Evolutionary conservation across 495 filamentous ascomycete species (phyloP).

Genomic region (Cenococcum geophilum): DNA sequence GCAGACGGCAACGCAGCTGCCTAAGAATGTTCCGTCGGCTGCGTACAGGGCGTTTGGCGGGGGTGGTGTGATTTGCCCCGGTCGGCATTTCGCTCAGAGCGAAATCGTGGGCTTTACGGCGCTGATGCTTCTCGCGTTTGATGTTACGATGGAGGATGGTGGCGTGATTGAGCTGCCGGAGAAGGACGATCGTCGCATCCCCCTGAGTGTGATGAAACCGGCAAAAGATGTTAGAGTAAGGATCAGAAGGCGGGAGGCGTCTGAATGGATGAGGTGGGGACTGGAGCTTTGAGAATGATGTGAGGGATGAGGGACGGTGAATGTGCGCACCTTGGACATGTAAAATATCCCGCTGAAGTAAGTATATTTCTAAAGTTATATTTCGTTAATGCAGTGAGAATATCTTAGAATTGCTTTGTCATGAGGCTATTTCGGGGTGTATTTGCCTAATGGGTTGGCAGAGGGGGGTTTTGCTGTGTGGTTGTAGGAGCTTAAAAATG

Average conservation of each 20-base stretch:
- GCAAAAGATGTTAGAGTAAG: constrained; percentile 16
- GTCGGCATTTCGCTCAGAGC: constrained; percentile 42
- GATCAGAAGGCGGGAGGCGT: constrained; percentile 13
- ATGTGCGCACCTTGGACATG: not conserved
- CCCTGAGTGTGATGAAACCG: constrained; percentile 14
- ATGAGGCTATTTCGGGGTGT: no score
- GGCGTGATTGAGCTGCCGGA: not conserved
- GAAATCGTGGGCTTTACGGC: constrained; percentile 39
- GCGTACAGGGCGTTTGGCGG: constrained; percentile 41
- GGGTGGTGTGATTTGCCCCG: constrained; percentile 43
- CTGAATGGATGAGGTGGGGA: constrained; percentile 15
- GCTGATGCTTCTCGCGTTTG: constrained; percentile 40
- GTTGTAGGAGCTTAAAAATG: no score
- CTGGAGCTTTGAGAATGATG: constrained; percentile 11
- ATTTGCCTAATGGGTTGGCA: no score
- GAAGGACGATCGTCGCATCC: constrained; percentile 9
- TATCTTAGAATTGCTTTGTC: no score
- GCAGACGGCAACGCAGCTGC: not conserved
- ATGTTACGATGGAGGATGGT: constrained; percentile 34
- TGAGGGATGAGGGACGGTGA: not conserved
- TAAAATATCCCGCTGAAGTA: no score
- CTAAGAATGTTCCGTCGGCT: not conserved
- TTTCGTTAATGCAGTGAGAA: no score
- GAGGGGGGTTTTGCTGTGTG: no score
- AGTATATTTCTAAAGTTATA: no score